phyloP scores from a whole-genome alignment of 2,329 filamentous ascomycete genomes.

The Cytospora chrysosperma region DNA sequence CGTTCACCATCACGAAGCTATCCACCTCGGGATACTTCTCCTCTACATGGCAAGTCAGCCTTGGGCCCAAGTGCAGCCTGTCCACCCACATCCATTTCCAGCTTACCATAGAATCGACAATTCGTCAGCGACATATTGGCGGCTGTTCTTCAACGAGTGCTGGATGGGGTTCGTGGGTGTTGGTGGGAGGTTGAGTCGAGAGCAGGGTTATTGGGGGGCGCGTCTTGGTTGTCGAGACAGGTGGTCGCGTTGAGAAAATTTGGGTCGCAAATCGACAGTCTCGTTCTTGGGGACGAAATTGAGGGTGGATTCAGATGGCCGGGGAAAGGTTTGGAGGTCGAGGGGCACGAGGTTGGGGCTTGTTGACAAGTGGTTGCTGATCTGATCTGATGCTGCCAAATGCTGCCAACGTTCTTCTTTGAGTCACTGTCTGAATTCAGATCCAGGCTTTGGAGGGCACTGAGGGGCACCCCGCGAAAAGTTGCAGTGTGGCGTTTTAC shows the following conservation, averaged over 20 bases:
- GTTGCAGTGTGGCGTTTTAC: neutral
- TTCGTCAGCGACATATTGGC: conserved; percentile 40
- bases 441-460: conserved; percentile 20
- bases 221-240: conserved; percentile 1
- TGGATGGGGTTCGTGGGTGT: conserved; percentile 22
- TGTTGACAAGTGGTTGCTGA: neutral
- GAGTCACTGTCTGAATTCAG: conserved; percentile 23
- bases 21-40: conserved; percentile 90
- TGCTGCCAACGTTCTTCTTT: conserved; percentile 6
- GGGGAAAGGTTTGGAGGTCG: neutral
- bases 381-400: neutral
- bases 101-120: conserved; percentile 38
- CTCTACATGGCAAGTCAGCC: conserved; percentile 39
- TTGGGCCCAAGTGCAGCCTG: conserved; percentile 27
- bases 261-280: neutral
- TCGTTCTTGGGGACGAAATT: neutral
- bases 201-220: conserved; percentile 3
- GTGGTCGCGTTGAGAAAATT: neutral
- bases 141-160: conserved; percentile 10
- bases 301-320: neutral
- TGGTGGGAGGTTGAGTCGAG: neutral
- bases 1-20: conserved; percentile 99
- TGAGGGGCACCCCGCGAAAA: conserved; percentile 21
- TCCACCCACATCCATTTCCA: neutral
- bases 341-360: neutral